Evolutionary conservation across 202 grass and related monocot species (phyloP).

Genomic region (Carex arenaria): DNA sequence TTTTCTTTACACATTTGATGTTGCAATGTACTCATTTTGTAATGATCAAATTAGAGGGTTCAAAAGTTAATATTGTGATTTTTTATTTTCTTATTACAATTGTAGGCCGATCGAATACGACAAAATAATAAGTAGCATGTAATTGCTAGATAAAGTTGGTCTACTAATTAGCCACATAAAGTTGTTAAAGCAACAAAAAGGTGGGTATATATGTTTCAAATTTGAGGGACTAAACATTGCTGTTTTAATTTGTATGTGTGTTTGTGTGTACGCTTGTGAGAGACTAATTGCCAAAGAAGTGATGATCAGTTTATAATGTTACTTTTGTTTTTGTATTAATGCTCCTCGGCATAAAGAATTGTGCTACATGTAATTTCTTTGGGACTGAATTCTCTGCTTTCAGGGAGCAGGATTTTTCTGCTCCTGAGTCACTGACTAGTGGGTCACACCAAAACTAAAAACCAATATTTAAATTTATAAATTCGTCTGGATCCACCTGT

Average conservation of each 20-base stretch:
- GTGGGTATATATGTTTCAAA: not conserved
- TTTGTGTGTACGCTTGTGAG: not conserved
- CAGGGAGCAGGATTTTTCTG: too few relatives aligned
- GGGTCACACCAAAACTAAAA: too few relatives aligned
- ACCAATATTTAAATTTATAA: too few relatives aligned
- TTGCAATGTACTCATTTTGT: too few relatives aligned
- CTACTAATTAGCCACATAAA: not conserved
- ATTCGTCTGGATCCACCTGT: too few relatives aligned
- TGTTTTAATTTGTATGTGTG: not conserved
- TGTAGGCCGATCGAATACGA: not conserved
- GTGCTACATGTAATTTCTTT: not conserved
- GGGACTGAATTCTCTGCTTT: too few relatives aligned
- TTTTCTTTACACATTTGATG: too few relatives aligned
- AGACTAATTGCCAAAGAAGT: not conserved
- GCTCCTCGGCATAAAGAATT: not conserved
- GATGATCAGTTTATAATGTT: not conserved
- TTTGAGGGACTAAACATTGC: not conserved
- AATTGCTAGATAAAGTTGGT: not conserved
- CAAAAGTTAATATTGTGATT: not conserved
- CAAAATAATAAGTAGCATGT: not conserved
- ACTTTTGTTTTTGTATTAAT: slow-evolving; percentile 3
- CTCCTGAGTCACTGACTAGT: too few relatives aligned
- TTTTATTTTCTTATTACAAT: not conserved
- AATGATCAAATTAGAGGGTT: too few relatives aligned
- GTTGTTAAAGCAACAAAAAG: not conserved